Evolutionary conservation across 2,329 filamentous ascomycete genomes (phyloP), one percentile per base, ranked within the genome.

Genomic region (Westerdykella sp.): DNA sequence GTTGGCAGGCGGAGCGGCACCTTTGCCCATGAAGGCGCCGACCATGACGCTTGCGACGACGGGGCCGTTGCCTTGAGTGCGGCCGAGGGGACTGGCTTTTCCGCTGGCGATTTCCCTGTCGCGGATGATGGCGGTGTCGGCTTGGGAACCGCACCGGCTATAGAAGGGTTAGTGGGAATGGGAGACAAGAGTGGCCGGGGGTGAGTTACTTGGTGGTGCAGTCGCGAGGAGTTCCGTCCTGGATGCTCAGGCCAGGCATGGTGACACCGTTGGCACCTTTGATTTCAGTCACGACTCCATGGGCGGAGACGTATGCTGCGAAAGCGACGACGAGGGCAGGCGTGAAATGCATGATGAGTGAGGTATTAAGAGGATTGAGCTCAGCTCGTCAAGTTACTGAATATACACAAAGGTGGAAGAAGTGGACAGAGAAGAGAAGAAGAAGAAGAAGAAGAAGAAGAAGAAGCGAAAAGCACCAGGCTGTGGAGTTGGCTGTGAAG

Each of bases 61-160:
- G 42, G 76, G 74, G 13, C 82, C 81, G 43, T 75, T 77, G 48
- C 75, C 78, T 57, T 79, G 69, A 36, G 81, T 85, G 48, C 79
- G 77, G 47, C 82, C 83, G 7, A 85, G 73, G 38, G 82, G 73
- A 30, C 71, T 72, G 25, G 75, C 76, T 50, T 74, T 70, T 54
- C 68, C 71, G 40, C 69, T 74, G 32, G 69, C 65, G 37, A 85
- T 73, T 60, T 84, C 81, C 10, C 71, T 65, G 53, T 79, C 70
- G 16, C 80, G 76, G 62, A 85, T 84, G 68, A 85, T 83, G 57
- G 81, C 73, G 14, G 82, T 85, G 60, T 85, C 82, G 44, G 77
- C 79, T 60, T 85, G 76, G 13, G 81, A 76, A 47, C 82, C 82
- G 57, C 81, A 85, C 38, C 66, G 55, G 45, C 60, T 64, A 23